These are phyloP conservation scores for Cordyceps militaris DNA, from an alignment of 2,329 filamentous ascomycete species.

Conservation along the genomic window DNA sequence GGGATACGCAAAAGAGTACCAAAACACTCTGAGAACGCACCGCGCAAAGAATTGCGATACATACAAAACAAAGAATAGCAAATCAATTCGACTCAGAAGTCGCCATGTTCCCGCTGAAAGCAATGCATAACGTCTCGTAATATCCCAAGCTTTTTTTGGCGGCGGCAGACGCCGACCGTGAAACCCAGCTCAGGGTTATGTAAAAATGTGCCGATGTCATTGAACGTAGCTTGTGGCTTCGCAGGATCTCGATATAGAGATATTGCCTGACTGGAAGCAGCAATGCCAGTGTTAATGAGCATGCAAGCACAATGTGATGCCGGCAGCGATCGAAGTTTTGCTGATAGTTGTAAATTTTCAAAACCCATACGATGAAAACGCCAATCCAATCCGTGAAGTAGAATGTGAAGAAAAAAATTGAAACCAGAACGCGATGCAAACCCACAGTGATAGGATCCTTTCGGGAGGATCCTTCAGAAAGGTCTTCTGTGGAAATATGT, in stretches of 20 bases:
- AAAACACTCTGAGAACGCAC: constrained; percentile 13
- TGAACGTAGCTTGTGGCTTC: neutral
- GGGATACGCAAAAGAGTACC: constrained; percentile 12
- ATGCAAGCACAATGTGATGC: neutral
- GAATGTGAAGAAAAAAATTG: neutral
- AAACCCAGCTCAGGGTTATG: neutral
- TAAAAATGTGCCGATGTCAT: constrained; percentile 9
- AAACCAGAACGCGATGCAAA: neutral
- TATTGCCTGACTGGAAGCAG: neutral
- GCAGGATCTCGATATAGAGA: neutral
- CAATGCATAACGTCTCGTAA: constrained; percentile 33
- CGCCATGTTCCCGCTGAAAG: constrained; percentile 30
- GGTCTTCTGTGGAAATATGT: neutral
- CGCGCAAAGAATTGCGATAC: constrained; percentile 14
- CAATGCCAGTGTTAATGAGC: neutral
- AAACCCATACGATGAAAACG: neutral
- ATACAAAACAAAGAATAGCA: constrained; percentile 19
- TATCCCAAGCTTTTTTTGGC: constrained; percentile 22
- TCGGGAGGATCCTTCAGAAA: neutral
- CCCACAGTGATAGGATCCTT: neutral
- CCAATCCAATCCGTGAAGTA: constrained; percentile 2
- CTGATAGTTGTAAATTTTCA: neutral
- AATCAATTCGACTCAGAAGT: constrained; percentile 18
- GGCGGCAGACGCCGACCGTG: constrained; percentile 13
- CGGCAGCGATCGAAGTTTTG: neutral